Percentiles rank a stretch among this genome's conserved stretches.
phyloP scores from a whole-genome alignment of 345 rosid species.

The Ceriops zippeliana region DNA sequence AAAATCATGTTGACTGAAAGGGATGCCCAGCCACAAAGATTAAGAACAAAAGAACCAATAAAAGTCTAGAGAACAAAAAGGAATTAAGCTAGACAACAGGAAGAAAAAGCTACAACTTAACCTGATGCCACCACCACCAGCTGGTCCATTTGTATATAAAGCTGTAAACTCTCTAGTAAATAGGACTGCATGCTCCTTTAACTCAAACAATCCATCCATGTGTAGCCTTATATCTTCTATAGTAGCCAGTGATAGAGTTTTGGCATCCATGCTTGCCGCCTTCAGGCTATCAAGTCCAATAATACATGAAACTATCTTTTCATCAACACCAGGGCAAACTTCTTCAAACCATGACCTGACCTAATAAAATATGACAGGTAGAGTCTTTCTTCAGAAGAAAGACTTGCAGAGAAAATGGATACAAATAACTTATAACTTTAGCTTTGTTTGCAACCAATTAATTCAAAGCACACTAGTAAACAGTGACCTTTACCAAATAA shows the following conservation, averaged over 20 bases:
- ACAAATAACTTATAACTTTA: neutral
- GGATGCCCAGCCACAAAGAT: neutral
- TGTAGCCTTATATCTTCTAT: slow-evolving; percentile 63
- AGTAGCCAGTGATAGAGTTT: slow-evolving; percentile 24
- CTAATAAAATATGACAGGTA: slow-evolving; percentile 32
- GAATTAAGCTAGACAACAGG: neutral
- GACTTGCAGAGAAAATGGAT: neutral
- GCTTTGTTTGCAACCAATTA: slow-evolving; percentile 7
- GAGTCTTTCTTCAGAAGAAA: neutral
- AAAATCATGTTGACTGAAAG: slow-evolving; percentile 8
- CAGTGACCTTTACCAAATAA: slow-evolving; percentile 49
- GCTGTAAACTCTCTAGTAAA: slow-evolving; percentile 69
- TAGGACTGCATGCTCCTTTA: slow-evolving; percentile 63
- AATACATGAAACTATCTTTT: slow-evolving; percentile 53
- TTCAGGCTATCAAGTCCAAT: slow-evolving; percentile 89
- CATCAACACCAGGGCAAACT: slow-evolving; percentile 50
- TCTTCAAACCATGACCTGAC: slow-evolving; percentile 93
- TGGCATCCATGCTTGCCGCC: slow-evolving; percentile 33
- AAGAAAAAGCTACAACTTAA: slow-evolving; percentile 14
- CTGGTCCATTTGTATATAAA: slow-evolving; percentile 92
- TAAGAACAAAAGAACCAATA: neutral
- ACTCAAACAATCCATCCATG: slow-evolving; percentile 78
- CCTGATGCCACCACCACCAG: slow-evolving; percentile 98
- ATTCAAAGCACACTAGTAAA: slow-evolving; percentile 7
- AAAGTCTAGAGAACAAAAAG: neutral